Base-by-base conservation (phyloP, 1,284 basidiomycete species). In the Veloporphyrellus conicus region DNA sequence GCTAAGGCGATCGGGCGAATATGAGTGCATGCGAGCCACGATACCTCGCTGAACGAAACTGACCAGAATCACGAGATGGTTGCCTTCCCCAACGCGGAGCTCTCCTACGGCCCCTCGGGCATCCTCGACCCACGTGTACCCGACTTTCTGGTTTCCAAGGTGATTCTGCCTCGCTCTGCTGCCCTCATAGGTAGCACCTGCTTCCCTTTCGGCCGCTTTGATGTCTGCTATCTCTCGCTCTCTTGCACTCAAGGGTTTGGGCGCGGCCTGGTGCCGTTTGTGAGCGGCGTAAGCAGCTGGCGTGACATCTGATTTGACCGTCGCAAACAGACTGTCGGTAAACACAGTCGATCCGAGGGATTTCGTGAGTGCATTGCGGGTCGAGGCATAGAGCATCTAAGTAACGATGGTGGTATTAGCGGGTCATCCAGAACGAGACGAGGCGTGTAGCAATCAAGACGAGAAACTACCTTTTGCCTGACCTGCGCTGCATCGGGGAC, bases 361-460 rank as follows among this genome's bases (percentile, higher is more conserved):
- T 66, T 84, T 90, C 39, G 84, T 75, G 18, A 94, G 74, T 7
- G 84, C 79, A 22, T 77, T 74, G 43, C 90, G 81, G 1, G 86
- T 84, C 1, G 90, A 87, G n/a, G 92, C 92, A 66, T 94, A 93
- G 23, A 95, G 73, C 92, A 94, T 95, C 87, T 95, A 52, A 31
- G n/a, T 15, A 16, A 3, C 23, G 29, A 45, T 7, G 25, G n/a
- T 36, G 36, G 15, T 33, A 19, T 39, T 42, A 39, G 38, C 42
- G 45, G 32, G 39, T 37, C 25, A 19, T 31, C 27, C 15, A 44
- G 46, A 16, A 32, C 10, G 38, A 6, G 38, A 34, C 15, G 25
- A n/a, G 18, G 2, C 35, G 15, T 3, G 32, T 28, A 15, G 22
- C 39, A 11, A 16, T 43, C 38, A 34, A 29, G 32, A 43, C 19